Conservation (phyloP, 108 stramenopile species). For the Fragilariopsis cylindrus region DNA sequence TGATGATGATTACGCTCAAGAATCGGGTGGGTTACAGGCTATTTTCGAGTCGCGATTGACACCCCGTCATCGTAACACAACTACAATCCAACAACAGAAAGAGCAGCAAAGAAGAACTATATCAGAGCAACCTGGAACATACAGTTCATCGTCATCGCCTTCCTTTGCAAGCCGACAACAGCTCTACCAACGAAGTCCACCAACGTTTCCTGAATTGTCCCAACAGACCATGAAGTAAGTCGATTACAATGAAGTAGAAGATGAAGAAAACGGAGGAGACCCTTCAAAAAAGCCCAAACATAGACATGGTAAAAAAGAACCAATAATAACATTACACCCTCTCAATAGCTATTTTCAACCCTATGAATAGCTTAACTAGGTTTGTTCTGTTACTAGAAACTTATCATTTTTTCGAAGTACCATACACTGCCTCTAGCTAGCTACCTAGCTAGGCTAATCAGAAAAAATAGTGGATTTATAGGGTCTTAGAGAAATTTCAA, state of each 20-base stretch:
- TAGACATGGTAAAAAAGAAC: not conserved
- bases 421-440: no score
- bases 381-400: not conserved
- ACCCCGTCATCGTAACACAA: constrained; percentile 22
- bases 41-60: constrained; percentile 29
- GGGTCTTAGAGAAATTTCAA: no score
- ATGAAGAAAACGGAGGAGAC: no score
- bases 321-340: not conserved
- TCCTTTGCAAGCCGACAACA: not conserved
- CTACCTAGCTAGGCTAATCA: no score
- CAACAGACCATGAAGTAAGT: not conserved
- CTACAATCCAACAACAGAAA: not conserved
- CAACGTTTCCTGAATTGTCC: constrained; percentile 16
- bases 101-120: not conserved
- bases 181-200: constrained; percentile 9
- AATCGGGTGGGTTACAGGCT: constrained; percentile 28
- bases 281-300: not conserved
- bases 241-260: not conserved
- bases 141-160: not conserved
- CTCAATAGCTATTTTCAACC: no score
- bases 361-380: no score
- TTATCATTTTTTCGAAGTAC: no score
- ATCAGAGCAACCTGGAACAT: not conserved
- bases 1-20: constrained; percentile 10
- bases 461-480: no score